phyloP scores from a whole-genome alignment of 2,329 filamentous ascomycete species.

The Cordyceps fumosorosea region DNA sequence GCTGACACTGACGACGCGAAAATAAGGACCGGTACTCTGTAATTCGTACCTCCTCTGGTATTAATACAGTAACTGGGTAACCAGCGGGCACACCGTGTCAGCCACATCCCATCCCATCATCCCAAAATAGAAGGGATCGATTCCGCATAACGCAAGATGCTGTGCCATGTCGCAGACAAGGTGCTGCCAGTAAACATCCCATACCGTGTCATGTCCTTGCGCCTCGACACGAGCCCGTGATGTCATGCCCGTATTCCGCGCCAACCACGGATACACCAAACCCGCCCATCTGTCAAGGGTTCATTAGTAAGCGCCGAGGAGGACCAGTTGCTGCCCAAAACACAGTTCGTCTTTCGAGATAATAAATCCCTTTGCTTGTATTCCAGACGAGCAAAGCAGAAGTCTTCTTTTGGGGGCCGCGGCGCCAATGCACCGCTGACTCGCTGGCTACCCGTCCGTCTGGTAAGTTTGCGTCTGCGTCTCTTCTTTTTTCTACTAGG shows the following conservation, averaged over 20 bases:
- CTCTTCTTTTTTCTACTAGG: background rate
- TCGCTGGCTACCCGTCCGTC: background rate
- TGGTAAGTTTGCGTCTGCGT: too few relatives aligned
- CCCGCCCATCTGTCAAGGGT: too few relatives aligned
- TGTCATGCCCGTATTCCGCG: constrained; percentile 5
- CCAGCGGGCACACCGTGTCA: background rate
- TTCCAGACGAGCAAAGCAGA: too few relatives aligned
- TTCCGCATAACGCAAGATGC: background rate
- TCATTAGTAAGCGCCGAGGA: too few relatives aligned
- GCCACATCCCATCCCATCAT: background rate
- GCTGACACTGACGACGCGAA: background rate
- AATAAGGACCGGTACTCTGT: too few relatives aligned
- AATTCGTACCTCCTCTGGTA: too few relatives aligned
- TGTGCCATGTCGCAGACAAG: background rate
- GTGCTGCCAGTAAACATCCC: background rate
- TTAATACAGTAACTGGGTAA: background rate
- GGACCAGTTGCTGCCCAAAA: too few relatives aligned
- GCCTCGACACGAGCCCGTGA: background rate
- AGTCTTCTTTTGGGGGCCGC: too few relatives aligned
- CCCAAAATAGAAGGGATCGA: background rate
- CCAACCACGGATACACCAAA: background rate
- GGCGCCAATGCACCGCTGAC: background rate
- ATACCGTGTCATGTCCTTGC: background rate
- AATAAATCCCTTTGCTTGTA: too few relatives aligned
- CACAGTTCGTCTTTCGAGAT: too few relatives aligned